Evolutionary conservation across 345 rosid species (phyloP).

Genomic region (Streptanthus diversifolius): DNA sequence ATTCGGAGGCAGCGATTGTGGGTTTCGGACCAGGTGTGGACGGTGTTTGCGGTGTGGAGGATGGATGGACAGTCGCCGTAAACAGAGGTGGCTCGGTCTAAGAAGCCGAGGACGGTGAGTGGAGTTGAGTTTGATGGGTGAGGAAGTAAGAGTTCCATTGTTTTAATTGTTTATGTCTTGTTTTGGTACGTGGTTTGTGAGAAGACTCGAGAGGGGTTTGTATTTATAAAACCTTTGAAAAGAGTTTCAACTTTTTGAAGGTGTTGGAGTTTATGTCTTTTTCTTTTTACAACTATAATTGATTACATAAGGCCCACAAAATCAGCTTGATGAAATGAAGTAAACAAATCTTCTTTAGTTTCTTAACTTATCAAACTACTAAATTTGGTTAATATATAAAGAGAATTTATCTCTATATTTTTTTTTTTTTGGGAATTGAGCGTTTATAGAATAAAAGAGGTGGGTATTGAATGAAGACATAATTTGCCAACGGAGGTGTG

Average conservation of each 20-base stretch:
- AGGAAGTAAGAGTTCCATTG: conserved; percentile 43
- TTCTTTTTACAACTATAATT: conserved; percentile 4
- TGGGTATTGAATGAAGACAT: conserved; percentile 1
- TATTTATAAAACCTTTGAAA: conserved; percentile 17
- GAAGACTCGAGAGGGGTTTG: neutral
- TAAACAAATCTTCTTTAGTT: conserved; percentile 26
- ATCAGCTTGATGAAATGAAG: conserved; percentile 25
- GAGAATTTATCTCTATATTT: neutral
- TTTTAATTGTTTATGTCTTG: neutral
- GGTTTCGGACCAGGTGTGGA: conserved; percentile 68
- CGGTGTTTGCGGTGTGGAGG: conserved; percentile 46
- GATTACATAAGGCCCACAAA: conserved; percentile 29
- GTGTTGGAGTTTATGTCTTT: neutral
- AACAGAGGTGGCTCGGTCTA: conserved; percentile 67
- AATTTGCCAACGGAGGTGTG: conserved; percentile 4
- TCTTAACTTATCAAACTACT: conserved; percentile 17
- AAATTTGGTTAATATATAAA: conserved; percentile 3
- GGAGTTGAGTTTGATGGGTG: conserved; percentile 36
- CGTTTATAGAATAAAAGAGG: neutral
- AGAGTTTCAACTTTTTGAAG: neutral
- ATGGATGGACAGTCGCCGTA: conserved; percentile 71
- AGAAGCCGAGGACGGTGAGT: conserved; percentile 41
- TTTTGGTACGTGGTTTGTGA: neutral
- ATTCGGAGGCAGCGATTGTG: conserved; percentile 65
- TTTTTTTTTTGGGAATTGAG: neutral